Evolutionary conservation across 139 green algal species (phyloP).

Genomic region (Tetradesmus lagerheimii): DNA sequence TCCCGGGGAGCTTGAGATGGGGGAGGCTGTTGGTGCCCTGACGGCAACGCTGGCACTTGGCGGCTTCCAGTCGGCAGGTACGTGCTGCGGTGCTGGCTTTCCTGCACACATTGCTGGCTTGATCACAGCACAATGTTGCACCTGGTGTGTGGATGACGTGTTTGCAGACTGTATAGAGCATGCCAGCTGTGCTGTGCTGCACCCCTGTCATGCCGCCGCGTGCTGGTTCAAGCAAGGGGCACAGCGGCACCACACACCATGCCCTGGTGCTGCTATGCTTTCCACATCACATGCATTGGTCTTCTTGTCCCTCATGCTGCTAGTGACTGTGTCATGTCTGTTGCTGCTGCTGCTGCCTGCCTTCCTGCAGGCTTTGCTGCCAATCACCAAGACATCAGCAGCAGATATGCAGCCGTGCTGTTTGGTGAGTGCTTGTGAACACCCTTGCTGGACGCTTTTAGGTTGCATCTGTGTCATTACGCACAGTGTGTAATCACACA

Average conservation of each 20-base stretch:
- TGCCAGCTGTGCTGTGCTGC: neutral
- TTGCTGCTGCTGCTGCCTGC: neutral
- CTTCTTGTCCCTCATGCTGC: neutral
- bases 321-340: neutral
- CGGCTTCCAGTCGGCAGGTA: slow-evolving; percentile 63
- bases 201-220: no score
- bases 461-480: no score
- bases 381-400: slow-evolving; percentile 88
- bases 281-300: neutral
- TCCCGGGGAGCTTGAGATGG: slow-evolving; percentile 24
- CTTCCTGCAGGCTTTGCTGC: slow-evolving; percentile 70
- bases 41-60: slow-evolving; percentile 65
- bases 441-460: no score
- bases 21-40: slow-evolving; percentile 63
- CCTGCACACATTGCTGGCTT: no score
- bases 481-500: no score
- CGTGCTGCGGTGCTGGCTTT: no score
- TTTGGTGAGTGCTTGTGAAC: slow-evolving; percentile 74
- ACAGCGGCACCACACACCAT: no score
- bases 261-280: no score
- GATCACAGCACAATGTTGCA: no score
- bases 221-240: no score
- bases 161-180: no score
- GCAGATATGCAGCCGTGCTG: slow-evolving; percentile 72
- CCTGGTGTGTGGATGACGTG: no score